phyloP scores from a whole-genome alignment of 2,329 filamentous ascomycete genomes.

The Cercospora beticola region DNA sequence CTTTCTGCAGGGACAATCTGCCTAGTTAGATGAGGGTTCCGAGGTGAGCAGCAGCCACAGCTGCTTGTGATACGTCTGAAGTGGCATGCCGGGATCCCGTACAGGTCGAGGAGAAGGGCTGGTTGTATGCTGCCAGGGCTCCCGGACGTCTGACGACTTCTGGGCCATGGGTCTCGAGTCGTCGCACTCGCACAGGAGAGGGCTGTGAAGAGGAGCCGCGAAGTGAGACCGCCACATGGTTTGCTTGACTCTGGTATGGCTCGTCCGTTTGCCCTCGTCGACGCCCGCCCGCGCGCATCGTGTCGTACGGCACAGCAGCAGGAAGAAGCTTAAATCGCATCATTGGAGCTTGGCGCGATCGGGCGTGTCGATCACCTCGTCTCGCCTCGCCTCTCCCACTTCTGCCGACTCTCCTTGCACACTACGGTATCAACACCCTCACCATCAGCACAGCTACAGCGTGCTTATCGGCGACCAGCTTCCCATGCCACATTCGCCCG shows the following conservation, averaged over 20 bases:
- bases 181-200: background rate
- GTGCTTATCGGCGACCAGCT: background rate
- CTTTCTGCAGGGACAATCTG: background rate
- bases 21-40: background rate
- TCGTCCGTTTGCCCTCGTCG: background rate
- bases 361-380: background rate
- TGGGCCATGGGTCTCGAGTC: background rate
- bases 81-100: background rate
- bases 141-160: background rate
- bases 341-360: background rate
- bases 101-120: background rate
- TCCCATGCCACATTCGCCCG: background rate
- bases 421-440: background rate
- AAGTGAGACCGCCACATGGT: background rate
- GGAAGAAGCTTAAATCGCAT: background rate
- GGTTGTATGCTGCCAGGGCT: background rate
- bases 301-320: background rate
- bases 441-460: background rate
- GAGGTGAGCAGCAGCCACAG: background rate
- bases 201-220: background rate
- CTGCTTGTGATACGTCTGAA: background rate
- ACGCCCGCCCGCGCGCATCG: background rate
- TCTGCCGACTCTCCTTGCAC: background rate
- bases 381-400: background rate
- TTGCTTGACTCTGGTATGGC: background rate